Evolutionary conservation across 306 rosid genomes (phyloP).

Genomic region (Malus asiatica): DNA sequence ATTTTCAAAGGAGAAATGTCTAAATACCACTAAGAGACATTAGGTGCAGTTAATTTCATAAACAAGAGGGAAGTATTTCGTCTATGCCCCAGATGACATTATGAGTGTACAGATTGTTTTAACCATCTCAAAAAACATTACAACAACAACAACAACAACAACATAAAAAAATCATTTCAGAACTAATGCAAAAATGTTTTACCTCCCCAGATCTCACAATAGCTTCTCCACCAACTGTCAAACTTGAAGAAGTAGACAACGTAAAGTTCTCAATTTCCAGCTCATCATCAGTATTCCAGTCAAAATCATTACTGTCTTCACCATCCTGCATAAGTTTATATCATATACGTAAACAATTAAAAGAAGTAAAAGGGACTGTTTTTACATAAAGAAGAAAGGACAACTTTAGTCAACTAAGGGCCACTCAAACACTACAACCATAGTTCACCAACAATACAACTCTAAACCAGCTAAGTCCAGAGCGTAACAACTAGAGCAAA

Average conservation of each 20-base stretch:
- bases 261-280: conserved; percentile 57
- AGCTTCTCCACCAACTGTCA: conserved; percentile 37
- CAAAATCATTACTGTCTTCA: conserved; percentile 40
- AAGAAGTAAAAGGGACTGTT: neutral
- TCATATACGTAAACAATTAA: neutral
- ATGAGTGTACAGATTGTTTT: too few species aligned
- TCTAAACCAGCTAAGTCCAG: neutral
- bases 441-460: neutral
- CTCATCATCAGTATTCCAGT: conserved; percentile 92
- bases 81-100: too few species aligned
- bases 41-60: too few species aligned
- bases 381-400: neutral
- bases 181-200: conserved; percentile 7
- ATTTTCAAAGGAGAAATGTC: too few species aligned
- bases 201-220: conserved; percentile 45
- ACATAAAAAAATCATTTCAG: neutral
- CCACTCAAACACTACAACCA: neutral
- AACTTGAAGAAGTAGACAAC: conserved; percentile 38
- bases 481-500: neutral
- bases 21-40: too few species aligned
- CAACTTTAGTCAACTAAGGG: neutral
- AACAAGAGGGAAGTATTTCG: too few species aligned
- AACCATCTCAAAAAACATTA: too few species aligned
- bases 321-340: conserved; percentile 47
- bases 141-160: too few species aligned